phyloP scores from a whole-genome alignment of 495 filamentous ascomycete genomes.

The Aspergillus diversus region DNA sequence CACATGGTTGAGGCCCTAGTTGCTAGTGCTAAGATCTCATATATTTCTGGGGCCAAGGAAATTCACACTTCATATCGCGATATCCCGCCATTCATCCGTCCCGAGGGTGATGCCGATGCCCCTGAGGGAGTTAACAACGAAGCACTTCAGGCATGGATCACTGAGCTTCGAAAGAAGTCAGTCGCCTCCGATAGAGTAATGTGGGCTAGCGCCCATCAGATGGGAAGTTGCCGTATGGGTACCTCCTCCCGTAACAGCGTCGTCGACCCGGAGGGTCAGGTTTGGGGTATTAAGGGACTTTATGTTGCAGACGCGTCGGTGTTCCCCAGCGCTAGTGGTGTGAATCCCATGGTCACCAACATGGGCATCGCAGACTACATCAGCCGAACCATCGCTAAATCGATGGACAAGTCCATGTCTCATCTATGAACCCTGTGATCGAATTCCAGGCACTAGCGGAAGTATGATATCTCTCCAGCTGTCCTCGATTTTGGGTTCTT shows the following conservation, averaged over 20 bases:
- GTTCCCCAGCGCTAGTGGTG: slow-evolving; percentile 86
- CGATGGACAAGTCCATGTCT: slow-evolving; percentile 27
- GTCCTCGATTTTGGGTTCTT: background rate
- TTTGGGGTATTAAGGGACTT: slow-evolving; percentile 75
- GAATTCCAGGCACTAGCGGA: background rate
- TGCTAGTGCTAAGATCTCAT: slow-evolving; percentile 73
- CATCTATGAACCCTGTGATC: slow-evolving; percentile 13
- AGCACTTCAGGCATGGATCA: slow-evolving; percentile 70
- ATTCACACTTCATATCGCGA: slow-evolving; percentile 66
- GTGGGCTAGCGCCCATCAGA: slow-evolving; percentile 80
- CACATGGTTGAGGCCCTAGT: slow-evolving; percentile 73
- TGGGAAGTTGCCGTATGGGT: slow-evolving; percentile 89
- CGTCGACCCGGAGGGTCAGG: slow-evolving; percentile 72
- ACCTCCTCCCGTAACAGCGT: slow-evolving; percentile 61
- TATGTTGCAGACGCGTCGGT: slow-evolving; percentile 88
- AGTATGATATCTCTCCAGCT: background rate
- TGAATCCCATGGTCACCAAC: slow-evolving; percentile 91
- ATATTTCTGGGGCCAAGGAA: slow-evolving; percentile 75
- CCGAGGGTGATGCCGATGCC: slow-evolving; percentile 35
- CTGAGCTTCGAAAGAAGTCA: slow-evolving; percentile 59
- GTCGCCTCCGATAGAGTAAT: slow-evolving; percentile 45
- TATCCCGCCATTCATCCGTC: slow-evolving; percentile 67
- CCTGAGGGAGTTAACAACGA: slow-evolving; percentile 64
- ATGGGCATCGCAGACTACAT: slow-evolving; percentile 74
- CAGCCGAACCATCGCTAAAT: slow-evolving; percentile 41